Conservation (phyloP, 2,329 filamentous ascomycete genomes). For the Diaporthe citrichinensis region DNA sequence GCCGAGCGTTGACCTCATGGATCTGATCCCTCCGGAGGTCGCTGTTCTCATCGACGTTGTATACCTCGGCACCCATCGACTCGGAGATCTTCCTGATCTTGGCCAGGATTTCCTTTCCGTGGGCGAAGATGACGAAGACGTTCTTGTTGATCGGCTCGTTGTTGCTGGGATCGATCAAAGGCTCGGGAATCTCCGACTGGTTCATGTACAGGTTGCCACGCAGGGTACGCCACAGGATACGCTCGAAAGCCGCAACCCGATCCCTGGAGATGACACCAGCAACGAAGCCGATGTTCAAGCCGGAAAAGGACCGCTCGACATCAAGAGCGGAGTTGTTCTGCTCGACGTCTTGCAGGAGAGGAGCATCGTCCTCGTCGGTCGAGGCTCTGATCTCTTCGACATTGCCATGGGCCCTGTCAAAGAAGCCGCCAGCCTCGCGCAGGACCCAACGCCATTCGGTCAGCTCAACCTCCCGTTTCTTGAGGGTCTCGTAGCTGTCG, state of each 20-base stretch:
- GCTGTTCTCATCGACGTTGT: constrained; percentile 97
- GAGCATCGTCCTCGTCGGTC: constrained; percentile 91
- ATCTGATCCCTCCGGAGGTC: constrained; percentile 96
- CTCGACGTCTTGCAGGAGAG: constrained; percentile 92
- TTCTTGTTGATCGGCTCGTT: constrained; percentile 97
- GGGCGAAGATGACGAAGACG: constrained; percentile 98
- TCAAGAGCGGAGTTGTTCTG: constrained; percentile 79
- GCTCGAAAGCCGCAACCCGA: constrained; percentile 94
- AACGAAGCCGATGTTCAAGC: constrained; percentile 99
- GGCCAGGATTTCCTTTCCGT: constrained; percentile 97
- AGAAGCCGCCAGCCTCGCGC: constrained; percentile 96
- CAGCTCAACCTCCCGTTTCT: constrained; percentile 96
- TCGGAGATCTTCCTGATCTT: constrained; percentile 99
- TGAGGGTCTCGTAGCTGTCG: constrained; percentile 98
- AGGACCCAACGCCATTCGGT: constrained; percentile 99
- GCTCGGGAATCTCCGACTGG: constrained; percentile 96
- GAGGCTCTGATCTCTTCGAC: constrained; percentile 97
- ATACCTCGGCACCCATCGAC: constrained; percentile 94
- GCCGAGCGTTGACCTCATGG: constrained; percentile 94
- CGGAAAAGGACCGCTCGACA: constrained; percentile 88
- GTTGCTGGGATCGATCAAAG: constrained; percentile 90
- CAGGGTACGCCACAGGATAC: constrained; percentile 96
- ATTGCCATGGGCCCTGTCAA: constrained; percentile 94
- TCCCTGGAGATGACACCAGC: constrained; percentile 95
- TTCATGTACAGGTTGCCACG: constrained; percentile 99